These are phyloP conservation scores for Nymphaea colorata DNA, from an alignment of 164 flowering plant genomes.

Conservation along the genomic window DNA sequence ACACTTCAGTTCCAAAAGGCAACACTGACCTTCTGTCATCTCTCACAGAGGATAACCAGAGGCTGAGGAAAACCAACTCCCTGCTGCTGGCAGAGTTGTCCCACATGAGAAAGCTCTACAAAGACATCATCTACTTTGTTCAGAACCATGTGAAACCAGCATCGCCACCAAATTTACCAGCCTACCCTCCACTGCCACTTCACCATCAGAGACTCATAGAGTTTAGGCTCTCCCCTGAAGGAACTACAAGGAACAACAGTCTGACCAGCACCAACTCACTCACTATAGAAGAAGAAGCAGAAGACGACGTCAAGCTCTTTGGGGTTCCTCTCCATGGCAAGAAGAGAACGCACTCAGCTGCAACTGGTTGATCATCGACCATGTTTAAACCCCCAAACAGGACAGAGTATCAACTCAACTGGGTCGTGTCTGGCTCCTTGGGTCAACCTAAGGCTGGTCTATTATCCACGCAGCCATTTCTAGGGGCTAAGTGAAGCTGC, in stretches of 20 bases:
- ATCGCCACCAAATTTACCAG: slow-evolving; percentile 1
- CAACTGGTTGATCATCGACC: too few relatives aligned
- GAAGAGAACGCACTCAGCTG: slow-evolving; percentile 26
- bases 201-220: slow-evolving; percentile 14
- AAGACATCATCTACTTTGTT: slow-evolving; percentile 52
- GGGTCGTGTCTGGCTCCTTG: too few relatives aligned
- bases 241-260: not conserved
- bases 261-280: slow-evolving; percentile 2
- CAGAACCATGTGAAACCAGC: slow-evolving; percentile 43
- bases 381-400: too few relatives aligned
- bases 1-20: slow-evolving; percentile 2
- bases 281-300: slow-evolving; percentile 11
- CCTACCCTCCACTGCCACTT: not conserved
- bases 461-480: too few relatives aligned
- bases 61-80: slow-evolving; percentile 33
- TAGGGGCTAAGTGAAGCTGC: too few relatives aligned
- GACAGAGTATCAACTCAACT: too few relatives aligned
- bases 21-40: slow-evolving; percentile 18
- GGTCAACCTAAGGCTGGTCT: too few relatives aligned
- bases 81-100: slow-evolving; percentile 48
- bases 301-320: slow-evolving; percentile 32
- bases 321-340: slow-evolving; percentile 37
- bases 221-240: not conserved
- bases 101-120: slow-evolving; percentile 56
- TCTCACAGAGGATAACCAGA: slow-evolving; percentile 34